These are phyloP conservation scores for Diaporthe citrichinensis DNA, from an alignment of 2,329 filamentous ascomycete species.

Conservation along the genomic window DNA sequence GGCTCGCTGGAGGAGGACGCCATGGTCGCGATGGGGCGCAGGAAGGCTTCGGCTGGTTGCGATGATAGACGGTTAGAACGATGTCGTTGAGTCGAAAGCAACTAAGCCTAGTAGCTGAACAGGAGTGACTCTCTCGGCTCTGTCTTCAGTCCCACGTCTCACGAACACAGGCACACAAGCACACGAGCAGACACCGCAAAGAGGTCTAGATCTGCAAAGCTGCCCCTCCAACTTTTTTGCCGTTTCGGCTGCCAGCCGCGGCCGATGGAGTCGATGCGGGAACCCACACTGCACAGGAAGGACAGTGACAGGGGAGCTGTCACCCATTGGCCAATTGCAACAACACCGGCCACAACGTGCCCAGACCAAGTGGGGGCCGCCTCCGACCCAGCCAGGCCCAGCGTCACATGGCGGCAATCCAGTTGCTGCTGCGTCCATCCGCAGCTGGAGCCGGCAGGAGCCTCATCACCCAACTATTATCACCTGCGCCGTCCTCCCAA, in stretches of 20 bases:
- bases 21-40: constrained; percentile 1
- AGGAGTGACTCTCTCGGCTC: background rate
- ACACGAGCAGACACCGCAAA: constrained; percentile 1
- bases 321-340: constrained; percentile 37
- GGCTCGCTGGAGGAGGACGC: constrained; percentile 45
- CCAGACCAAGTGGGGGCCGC: constrained; percentile 32
- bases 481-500: background rate
- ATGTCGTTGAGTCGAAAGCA: background rate
- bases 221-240: constrained; percentile 35
- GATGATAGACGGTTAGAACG: background rate
- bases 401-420: constrained; percentile 31
- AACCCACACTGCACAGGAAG: constrained; percentile 21
- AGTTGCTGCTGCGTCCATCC: constrained; percentile 7
- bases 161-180: constrained; percentile 9
- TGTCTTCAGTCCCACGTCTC: background rate
- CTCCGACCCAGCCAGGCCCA: constrained; percentile 11
- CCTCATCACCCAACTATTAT: background rate
- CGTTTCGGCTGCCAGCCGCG: background rate
- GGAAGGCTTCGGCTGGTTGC: too few species aligned
- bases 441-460: constrained; percentile 4
- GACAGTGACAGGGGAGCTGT: constrained; percentile 13
- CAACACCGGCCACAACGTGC: constrained; percentile 24
- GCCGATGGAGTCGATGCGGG: constrained; percentile 16
- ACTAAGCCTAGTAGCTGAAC: background rate
- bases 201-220: constrained; percentile 17